phyloP scores from a whole-genome alignment of 257 asterid genomes.

The Eucommia ulmoides region DNA sequence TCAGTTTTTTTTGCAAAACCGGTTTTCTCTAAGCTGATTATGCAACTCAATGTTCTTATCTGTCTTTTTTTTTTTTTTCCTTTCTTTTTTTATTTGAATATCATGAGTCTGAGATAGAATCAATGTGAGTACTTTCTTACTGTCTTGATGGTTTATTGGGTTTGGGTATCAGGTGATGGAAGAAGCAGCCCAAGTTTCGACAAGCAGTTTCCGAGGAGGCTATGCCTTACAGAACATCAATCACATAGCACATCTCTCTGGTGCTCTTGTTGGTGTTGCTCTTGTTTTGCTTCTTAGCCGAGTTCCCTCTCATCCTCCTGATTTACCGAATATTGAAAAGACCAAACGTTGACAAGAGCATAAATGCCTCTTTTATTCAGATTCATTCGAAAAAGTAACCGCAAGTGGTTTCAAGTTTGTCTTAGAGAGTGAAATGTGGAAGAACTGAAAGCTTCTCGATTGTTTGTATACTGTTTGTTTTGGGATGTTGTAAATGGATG shows the following conservation, averaged over 20 bases:
- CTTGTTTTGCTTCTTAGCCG: constrained; percentile 70
- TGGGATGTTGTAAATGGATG: no score
- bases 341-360: no score
- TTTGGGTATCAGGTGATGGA: constrained; percentile 83
- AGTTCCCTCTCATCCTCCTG: constrained; percentile 35
- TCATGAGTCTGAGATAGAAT: not conserved
- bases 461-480: no score
- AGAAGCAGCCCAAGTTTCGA: constrained; percentile 96
- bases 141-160: not conserved
- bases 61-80: not conserved
- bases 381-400: no score
- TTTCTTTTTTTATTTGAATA: not conserved
- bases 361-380: no score
- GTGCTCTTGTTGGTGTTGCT: constrained; percentile 78
- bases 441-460: no score
- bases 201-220: constrained; percentile 45
- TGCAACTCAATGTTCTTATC: not conserved
- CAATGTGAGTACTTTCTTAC: no score
- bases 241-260: constrained; percentile 91
- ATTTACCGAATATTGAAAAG: no score
- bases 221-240: constrained; percentile 56
- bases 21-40: not conserved
- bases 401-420: no score
- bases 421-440: no score
- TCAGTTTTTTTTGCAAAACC: not conserved